Evolutionary conservation across 2,329 filamentous ascomycete genomes (phyloP).

Genomic region (Colletotrichum sp.): DNA sequence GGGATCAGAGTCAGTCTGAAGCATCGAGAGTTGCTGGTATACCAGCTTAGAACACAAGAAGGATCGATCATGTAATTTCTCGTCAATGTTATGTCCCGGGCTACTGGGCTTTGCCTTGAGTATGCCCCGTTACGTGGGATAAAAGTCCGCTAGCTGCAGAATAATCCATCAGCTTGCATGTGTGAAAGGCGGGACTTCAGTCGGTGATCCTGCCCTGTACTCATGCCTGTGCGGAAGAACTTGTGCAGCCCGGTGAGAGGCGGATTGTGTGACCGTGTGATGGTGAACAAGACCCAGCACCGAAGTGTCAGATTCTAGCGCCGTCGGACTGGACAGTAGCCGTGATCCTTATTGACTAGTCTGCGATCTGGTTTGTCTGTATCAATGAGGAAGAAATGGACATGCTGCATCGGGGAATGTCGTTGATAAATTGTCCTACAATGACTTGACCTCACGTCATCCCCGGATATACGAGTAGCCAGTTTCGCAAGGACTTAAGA

Average conservation of each 20-base stretch:
- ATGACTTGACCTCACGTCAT: not conserved
- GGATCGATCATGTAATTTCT: too few species aligned
- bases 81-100: too few species aligned
- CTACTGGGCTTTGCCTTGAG: too few species aligned
- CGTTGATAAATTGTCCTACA: not conserved
- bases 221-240: not conserved
- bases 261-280: not conserved
- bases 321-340: not conserved
- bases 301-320: not conserved
- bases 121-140: too few species aligned
- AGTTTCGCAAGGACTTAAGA: not conserved
- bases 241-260: not conserved
- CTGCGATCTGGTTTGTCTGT: not conserved
- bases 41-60: too few species aligned
- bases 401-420: not conserved
- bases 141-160: too few species aligned
- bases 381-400: not conserved
- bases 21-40: too few species aligned
- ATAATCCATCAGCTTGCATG: too few species aligned
- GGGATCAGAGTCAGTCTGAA: too few species aligned
- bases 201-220: not conserved
- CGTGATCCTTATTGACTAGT: not conserved
- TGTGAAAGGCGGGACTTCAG: not conserved
- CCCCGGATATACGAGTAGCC: not conserved
- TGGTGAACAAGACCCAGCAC: not conserved